Evolutionary conservation across 805 yeast species (phyloP).

Genomic region (Candida ortonii): DNA sequence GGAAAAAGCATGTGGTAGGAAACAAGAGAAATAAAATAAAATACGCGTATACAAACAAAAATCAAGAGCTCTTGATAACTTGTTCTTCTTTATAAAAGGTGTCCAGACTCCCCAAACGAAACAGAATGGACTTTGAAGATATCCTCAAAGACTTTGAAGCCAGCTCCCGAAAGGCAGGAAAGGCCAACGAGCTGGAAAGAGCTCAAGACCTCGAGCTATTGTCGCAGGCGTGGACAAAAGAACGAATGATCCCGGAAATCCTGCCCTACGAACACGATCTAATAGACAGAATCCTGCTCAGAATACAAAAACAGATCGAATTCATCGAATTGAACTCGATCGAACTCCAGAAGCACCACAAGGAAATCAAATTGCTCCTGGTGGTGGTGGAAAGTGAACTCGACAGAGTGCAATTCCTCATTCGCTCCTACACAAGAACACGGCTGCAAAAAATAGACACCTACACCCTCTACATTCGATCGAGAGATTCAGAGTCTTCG

Average conservation of each 20-base stretch:
- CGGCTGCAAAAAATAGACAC: slow-evolving; percentile 74
- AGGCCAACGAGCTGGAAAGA: slow-evolving; percentile 24
- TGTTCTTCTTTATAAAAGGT: background rate
- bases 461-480: slow-evolving; percentile 58
- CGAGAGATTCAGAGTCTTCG: slow-evolving; percentile 34
- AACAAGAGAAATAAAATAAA: background rate
- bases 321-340: slow-evolving; percentile 75
- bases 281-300: slow-evolving; percentile 52
- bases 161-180: slow-evolving; percentile 24
- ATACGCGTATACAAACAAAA: background rate
- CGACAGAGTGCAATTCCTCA: slow-evolving; percentile 77
- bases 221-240: slow-evolving; percentile 72
- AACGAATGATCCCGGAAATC: slow-evolving; percentile 84
- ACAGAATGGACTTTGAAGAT: slow-evolving; percentile 60
- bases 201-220: slow-evolving; percentile 43
- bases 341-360: slow-evolving; percentile 62
- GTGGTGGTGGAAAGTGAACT: slow-evolving; percentile 89
- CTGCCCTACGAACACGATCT: slow-evolving; percentile 66
- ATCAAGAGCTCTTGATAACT: background rate
- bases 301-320: slow-evolving; percentile 70
- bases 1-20: background rate
- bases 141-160: slow-evolving; percentile 64
- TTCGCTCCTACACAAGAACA: slow-evolving; percentile 79
- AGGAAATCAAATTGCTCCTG: slow-evolving; percentile 70
- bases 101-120: background rate